phyloP scores from a whole-genome alignment of 805 yeast species.

The Myxozyma neglecta region DNA sequence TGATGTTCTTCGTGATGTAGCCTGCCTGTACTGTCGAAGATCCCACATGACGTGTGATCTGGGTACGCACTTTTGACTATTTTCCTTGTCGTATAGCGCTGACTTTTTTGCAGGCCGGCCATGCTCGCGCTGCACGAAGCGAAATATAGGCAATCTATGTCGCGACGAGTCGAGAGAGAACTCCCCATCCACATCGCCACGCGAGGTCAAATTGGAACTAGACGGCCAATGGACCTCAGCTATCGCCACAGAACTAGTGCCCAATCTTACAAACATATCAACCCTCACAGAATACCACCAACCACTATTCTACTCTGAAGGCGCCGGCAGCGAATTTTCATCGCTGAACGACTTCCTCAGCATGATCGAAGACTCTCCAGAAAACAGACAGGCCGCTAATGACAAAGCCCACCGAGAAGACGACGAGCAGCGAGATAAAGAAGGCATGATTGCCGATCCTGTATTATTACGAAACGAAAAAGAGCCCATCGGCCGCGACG shows the following conservation, averaged over 20 bases:
- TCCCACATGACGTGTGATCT: slow-evolving; percentile 94
- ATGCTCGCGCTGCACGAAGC: slow-evolving; percentile 77
- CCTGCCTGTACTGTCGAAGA: slow-evolving; percentile 88
- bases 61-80: slow-evolving; percentile 33
- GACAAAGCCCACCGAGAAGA: neutral
- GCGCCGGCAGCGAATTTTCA: slow-evolving; percentile 80
- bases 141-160: slow-evolving; percentile 87
- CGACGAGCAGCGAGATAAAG: neutral
- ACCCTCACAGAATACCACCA: slow-evolving; percentile 34
- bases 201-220: neutral
- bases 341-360: slow-evolving; percentile 85
- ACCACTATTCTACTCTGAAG: slow-evolving; percentile 84
- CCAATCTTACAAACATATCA: neutral
- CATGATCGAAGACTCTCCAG: slow-evolving; percentile 69
- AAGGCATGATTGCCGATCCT: neutral
- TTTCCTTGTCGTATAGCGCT: neutral
- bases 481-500: neutral
- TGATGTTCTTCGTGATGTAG: slow-evolving; percentile 36
- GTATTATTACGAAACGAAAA: neutral
- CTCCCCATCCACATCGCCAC: neutral
- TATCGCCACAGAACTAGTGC: neutral
- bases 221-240: neutral
- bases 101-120: slow-evolving; percentile 51
- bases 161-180: slow-evolving; percentile 52
- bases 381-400: neutral